phyloP scores from a whole-genome alignment of 148 eudicot species.

The Rhododendron vialii region DNA sequence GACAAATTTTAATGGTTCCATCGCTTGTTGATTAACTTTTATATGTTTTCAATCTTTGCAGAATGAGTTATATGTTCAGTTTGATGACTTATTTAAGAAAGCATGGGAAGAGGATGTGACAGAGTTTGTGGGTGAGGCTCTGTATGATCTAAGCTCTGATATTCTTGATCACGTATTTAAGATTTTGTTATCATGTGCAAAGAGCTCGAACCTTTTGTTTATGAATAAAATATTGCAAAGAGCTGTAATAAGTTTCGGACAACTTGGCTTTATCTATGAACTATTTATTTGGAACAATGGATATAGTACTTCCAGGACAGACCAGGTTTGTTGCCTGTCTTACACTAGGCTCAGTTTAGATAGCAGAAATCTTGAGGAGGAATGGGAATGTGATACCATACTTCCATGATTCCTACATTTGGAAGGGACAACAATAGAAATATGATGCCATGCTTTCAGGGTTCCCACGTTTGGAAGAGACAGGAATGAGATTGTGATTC shows the following conservation, averaged over 20 bases:
- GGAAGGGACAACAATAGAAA: too few relatives aligned
- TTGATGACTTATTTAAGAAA: slow-evolving; percentile 86
- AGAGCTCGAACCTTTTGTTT: not conserved
- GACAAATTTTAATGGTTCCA: not conserved
- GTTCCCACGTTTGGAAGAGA: too few relatives aligned
- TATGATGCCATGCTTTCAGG: too few relatives aligned
- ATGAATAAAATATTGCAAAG: not conserved
- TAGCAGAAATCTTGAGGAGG: too few relatives aligned
- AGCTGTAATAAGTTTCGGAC: not conserved
- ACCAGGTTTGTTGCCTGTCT: not conserved
- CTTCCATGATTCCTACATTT: too few relatives aligned
- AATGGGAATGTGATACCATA: too few relatives aligned
- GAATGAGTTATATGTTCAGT: slow-evolving; percentile 71
- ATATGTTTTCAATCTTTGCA: slow-evolving; percentile 31
- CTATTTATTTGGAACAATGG: not conserved
- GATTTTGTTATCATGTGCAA: not conserved
- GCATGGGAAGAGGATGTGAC: slow-evolving; percentile 86
- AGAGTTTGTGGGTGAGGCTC: slow-evolving; percentile 50
- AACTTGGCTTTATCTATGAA: not conserved
- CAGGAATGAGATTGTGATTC: too few relatives aligned
- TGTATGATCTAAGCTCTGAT: slow-evolving; percentile 13
- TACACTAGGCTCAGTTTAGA: not conserved
- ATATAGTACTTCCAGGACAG: not conserved
- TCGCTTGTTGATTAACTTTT: not conserved
- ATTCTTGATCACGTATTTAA: not conserved